Evolutionary conservation across 2,329 filamentous ascomycete genomes (phyloP), one percentile per base, ranked within the genome.

Genomic region (Pseudonectria foliicola): DNA sequence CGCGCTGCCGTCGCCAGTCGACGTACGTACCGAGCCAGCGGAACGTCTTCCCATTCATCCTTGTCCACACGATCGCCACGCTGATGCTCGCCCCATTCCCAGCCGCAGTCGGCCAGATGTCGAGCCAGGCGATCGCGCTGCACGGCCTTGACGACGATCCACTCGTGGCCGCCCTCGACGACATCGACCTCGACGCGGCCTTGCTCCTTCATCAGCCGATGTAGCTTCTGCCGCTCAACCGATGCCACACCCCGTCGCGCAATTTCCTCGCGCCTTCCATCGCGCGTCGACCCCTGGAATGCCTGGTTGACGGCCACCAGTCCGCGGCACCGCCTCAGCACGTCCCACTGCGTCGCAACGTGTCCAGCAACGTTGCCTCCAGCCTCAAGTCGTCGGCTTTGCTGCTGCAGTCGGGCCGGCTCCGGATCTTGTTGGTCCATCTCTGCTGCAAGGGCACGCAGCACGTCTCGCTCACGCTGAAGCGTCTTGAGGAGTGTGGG

Each of bases 101-200:
- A 66, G 4, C 63, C 63, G n/a, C 52, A 52, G 29, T 64, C 62
- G 3, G 54, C 54, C 62, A 66, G 59, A 29, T 66, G 60, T 4
- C 61, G 49, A 7, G 57, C 57, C 33, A 66, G 48, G 18, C 61
- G 47, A 30, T 58, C 51, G 10, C 47, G 42, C 31, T 51, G 52
- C 2, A 61, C 44, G 7, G 53, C 49, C 21, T 56, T 53, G 29
- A 57, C 39, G 12, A 52, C 52, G 25, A 64, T 29, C 60, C 60
- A 64, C 43, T 60, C 52, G 3, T 32, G 37, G 5, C 56, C 60
- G n/a, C 48, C 52, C 7, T 58, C 50, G 13, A 64, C 59, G 24
- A 64, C 56, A 16, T 61, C 48, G 1, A 61, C 59, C 14, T 60
- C 55, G 7, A 59, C 48, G 4, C 56, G 54, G 23, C 49, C 50